Evolutionary conservation across 257 asterid species (phyloP).

Genomic region (Solanum clarkiae): DNA sequence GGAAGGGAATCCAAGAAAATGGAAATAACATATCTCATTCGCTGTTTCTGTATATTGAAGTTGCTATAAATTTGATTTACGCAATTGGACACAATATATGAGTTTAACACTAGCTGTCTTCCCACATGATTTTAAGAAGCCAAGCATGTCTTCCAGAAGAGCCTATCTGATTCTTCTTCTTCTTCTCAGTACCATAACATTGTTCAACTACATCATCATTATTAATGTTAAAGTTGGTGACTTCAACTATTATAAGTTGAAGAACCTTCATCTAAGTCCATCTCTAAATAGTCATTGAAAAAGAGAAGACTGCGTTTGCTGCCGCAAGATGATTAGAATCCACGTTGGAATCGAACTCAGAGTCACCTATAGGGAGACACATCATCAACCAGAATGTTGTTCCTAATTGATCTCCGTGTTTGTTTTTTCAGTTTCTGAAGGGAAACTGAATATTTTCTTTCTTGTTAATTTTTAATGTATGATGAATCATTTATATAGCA

Average conservation of each 20-base stretch:
- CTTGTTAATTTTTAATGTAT: neutral
- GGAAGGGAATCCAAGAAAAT: neutral
- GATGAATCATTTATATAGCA: neutral
- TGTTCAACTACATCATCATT: conserved; percentile 3
- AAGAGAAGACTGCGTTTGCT: neutral
- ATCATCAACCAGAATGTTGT: neutral
- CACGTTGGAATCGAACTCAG: neutral
- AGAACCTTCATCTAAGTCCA: neutral
- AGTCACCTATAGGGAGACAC: conserved; percentile 7
- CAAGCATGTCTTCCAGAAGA: conserved; percentile 16
- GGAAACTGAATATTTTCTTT: neutral
- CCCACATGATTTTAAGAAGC: neutral
- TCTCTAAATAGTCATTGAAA: too few relatives aligned
- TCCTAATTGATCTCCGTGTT: neutral
- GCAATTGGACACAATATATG: neutral
- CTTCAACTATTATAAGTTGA: too few relatives aligned
- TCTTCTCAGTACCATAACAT: neutral
- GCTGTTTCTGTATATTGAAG: neutral
- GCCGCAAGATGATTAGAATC: neutral
- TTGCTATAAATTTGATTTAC: neutral
- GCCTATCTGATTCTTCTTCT: conserved; percentile 2
- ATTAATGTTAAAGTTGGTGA: neutral
- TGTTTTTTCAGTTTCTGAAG: too few relatives aligned
- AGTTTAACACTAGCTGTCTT: neutral
- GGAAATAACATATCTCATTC: neutral